Base-by-base conservation (phyloP, 2,329 filamentous ascomycete species). In the Periconia sp. region DNA sequence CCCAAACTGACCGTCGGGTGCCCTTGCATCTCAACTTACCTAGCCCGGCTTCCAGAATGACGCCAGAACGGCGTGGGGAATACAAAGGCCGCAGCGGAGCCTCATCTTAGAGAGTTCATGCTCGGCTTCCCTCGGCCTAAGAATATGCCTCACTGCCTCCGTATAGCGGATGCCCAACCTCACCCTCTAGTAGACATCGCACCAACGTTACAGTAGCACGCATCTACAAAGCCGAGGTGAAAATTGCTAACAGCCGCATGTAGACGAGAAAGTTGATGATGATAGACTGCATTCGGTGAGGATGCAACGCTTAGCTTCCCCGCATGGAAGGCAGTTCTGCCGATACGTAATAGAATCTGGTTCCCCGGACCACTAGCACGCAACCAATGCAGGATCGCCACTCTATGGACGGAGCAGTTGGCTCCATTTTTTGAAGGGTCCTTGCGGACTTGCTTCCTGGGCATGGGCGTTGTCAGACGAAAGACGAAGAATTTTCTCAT, bases 291-390 rank as follows among this genome's bases (percentile, higher is more conserved):
- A n/a, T n/a, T n/a, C n/a, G n/a, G n/a, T n/a, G n/a, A 32, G 17
- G n/a, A 41, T 28, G 38, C 33, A 31, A 38, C 18, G 15, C 35
- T 24, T 12, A 26, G 17, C 28, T 45, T 36, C 34, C 25, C 36
- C 42, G 29, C 49, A 46, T 21, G 4, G 23, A 17, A 39, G 42
- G 36, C 36, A 37, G 17, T 46, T 44, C 26, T 23, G 13, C 30
- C 23, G 35, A 36, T 50, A 59, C 58, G 51, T 58, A 57, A 57
- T 40, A 21, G 38, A 46, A 51, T 59, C 57, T 58, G 50, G 56
- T 53, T 55, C 55, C 51, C 50, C 54, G 56, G 25, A 8, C 13
- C 31, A 18, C 16, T 28, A 28, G 11, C 5, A 12, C n/a, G 19
- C 7, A 7, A 6, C 12, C 11, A 22, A 7, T 21, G 2, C 8